phyloP scores from a whole-genome alignment of 2,329 filamentous ascomycete species.

The Colletotrichum navitas region DNA sequence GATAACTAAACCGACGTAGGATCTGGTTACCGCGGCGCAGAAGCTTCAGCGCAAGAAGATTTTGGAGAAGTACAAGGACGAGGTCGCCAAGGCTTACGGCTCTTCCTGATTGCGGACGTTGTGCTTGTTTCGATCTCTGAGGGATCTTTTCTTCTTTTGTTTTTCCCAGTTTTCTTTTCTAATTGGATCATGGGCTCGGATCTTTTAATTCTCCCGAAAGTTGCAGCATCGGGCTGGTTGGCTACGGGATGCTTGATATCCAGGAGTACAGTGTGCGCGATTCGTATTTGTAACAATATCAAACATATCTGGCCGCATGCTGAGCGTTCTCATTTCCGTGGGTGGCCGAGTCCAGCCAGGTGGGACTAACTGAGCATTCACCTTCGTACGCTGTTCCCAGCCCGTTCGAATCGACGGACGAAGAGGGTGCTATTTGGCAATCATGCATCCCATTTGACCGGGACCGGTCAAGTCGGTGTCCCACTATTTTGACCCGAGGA shows the following conservation, averaged over 20 bases:
- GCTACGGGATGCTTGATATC: conserved; percentile 38
- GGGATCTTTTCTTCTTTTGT: not conserved
- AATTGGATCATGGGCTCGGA: conserved; percentile 8
- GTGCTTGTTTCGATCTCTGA: conserved; percentile 4
- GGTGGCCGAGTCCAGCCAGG: not conserved
- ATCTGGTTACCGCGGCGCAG: conserved; percentile 76
- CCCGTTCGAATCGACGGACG: not conserved
- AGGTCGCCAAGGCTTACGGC: conserved; percentile 72
- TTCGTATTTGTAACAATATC: conserved; percentile 22
- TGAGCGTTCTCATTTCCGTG: not conserved
- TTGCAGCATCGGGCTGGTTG: conserved; percentile 31
- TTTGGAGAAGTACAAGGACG: conserved; percentile 69
- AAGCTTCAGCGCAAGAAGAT: conserved; percentile 80
- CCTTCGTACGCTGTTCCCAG: not conserved
- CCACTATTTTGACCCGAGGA: not conserved
- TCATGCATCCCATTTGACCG: not conserved
- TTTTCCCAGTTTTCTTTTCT: not conserved
- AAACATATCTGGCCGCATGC: not conserved
- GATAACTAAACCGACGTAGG: conserved; percentile 58
- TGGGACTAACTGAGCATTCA: not conserved
- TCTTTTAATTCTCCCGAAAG: conserved; percentile 22
- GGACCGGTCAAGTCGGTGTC: conserved; percentile 6
- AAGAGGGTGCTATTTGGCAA: not conserved
- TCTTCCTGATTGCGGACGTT: conserved; percentile 41
- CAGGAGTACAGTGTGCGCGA: conserved; percentile 38